Base-by-base conservation (phyloP, 495 filamentous ascomycete species). In the Podospora australis region DNA sequence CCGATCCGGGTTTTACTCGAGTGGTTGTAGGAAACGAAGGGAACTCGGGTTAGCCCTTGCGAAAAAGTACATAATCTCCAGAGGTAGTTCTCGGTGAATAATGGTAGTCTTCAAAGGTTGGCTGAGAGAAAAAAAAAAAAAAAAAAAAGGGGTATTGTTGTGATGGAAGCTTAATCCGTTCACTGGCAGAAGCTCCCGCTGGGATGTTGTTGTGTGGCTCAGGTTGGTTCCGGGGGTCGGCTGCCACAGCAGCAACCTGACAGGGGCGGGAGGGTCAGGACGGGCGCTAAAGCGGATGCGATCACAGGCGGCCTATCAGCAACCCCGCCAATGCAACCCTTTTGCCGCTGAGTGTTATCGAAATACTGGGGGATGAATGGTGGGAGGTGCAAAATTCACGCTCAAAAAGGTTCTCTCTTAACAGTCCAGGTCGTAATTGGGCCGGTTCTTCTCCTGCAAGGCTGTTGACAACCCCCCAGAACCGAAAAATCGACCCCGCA, bases 181-280 rank as follows among this genome's bases (percentile, higher is more conserved):
- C 40, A 43, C 40, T 25, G 22, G 9, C 21, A 24, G 25, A 44
- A n/a, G 29, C 23, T n/a, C n/a, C n/a, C n/a, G n/a, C 36, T 26
- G 44, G 48, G 49, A 19, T 56, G 40, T 46, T 38, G 45, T 30
- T 47, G 40, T 36, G 13, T 36, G n/a, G n/a, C n/a, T 16, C 34
- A 36, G 34, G 34, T 10, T 36, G 11, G n/a, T 43, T 26, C 40
- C 20, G 16, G 40, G n/a, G n/a, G n/a, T n/a, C 40, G 49, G 46
- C 49, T 56, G 54, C 53, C 30, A 49, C 49, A 35, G 53, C 53
- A 49, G 48, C 48, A 39, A 40, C 41, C 11, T 13, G 40, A 40
- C 20, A 36, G 36, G 35, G 23, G 26, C 20, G 44, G 41, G 48
- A 51, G 45, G 49, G 54, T 35, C 34, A 28, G 54, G 49, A 56